Evolutionary conservation across 306 rosid genomes (phyloP), one percentile per base, ranked within the genome.

Genomic region (Rosa lucieae): DNA sequence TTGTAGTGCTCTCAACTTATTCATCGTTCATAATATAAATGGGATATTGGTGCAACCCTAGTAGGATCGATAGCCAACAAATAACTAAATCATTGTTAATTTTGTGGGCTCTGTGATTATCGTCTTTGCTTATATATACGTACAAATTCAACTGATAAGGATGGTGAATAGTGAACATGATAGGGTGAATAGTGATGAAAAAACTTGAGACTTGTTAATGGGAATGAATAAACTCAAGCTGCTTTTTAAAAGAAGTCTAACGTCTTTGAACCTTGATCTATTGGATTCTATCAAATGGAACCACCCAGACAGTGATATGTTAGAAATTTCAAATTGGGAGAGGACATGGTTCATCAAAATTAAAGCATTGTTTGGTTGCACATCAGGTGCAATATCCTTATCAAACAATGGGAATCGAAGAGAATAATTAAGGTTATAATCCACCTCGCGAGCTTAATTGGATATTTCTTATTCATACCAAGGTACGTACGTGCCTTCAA

Each of bases 361-460:
- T 32, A 32, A 47, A 4, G 20, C 18, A 17, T 14, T 10, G 17
- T 35, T 14, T 23, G 3, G 23, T 26, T 48, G 75, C 75, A 71
- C 58, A 71, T 71, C 37, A 32, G 75, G 42, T 32, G 2, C 3
- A 32, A 13, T 21, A 7, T 23, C 37, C 75, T 7, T 8, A 48
- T 29, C 23, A 29, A 48, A 71, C 76, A 37, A 7, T 53, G 3
- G 48, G 23, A 32, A 32, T 32, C 37, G 37, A 11, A 20, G 10
- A 3, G 39, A 6, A 39, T 35, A 18, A 39, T 12, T 12, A 29
- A 20, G 66, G 17, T 52, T 61, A 23, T 11, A 32, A 37, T 55
- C 49, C 35, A 55, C 77, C 77, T 73, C 21, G 67, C 39, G 77
- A 42, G 61, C 65, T 73, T 73, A 20, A 72, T n/a, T 53, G 21